Conservation (phyloP, 192 early-diverging fungal genomes). For the Coemansia javaensis region DNA sequence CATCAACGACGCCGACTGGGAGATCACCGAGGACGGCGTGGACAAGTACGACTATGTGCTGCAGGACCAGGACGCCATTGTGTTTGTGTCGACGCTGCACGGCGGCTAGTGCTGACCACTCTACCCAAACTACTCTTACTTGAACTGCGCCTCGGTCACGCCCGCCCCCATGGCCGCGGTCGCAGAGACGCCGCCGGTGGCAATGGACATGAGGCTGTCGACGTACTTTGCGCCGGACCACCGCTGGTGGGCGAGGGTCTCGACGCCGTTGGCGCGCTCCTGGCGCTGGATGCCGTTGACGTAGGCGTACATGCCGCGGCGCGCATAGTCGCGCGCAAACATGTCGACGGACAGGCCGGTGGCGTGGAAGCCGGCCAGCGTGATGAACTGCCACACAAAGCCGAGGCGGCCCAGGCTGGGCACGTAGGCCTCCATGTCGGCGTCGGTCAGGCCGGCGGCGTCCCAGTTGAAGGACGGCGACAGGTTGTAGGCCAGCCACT, state of each 20-base stretch:
- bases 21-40: constrained; percentile 75
- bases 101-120: constrained; percentile 74
- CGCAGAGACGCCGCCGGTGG: constrained; percentile 86
- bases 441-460: constrained; percentile 88
- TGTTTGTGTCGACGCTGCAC: constrained; percentile 97
- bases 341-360: constrained; percentile 80
- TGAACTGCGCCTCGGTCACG: constrained; percentile 82
- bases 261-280: constrained; percentile 84
- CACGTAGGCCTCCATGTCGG: constrained; percentile 81
- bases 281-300: constrained; percentile 88
- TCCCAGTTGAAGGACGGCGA: constrained; percentile 99
- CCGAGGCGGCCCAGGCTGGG: constrained; percentile 79
- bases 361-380: constrained; percentile 91
- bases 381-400: constrained; percentile 99
- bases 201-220: constrained; percentile 86
- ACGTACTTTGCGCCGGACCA: constrained; percentile 92
- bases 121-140: constrained; percentile 6
- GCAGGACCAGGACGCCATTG: constrained; percentile 71
- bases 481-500: constrained; percentile 93
- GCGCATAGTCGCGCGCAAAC: constrained; percentile 84
- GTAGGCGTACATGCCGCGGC: constrained; percentile 91
- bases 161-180: constrained; percentile 95
- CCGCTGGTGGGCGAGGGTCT: constrained; percentile 89
- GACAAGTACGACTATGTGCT: constrained; percentile 81
- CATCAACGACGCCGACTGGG: constrained; percentile 95